These are phyloP conservation scores for Conringia planisiliqua DNA, from an alignment of 345 rosid species.

Conservation along the genomic window DNA sequence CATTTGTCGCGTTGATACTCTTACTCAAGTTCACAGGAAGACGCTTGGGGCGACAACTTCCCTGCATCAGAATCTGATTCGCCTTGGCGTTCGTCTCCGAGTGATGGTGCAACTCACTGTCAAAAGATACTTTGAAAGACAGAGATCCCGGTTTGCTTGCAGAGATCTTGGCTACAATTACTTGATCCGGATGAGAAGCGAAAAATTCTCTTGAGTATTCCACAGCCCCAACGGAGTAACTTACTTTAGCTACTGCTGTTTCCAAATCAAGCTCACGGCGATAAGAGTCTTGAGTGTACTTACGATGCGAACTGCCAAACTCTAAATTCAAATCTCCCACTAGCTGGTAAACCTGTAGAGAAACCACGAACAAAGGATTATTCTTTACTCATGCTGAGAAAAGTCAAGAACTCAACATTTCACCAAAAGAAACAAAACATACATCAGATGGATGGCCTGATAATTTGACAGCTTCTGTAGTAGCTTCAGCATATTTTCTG, in stretches of 20 bases:
- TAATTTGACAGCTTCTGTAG: conserved; percentile 58
- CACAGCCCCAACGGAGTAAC: conserved; percentile 57
- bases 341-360: conserved; percentile 68
- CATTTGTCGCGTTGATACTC: conserved; percentile 29
- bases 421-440: conserved; percentile 26
- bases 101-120: conserved; percentile 57
- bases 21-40: conserved; percentile 41
- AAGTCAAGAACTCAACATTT: background rate
- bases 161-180: conserved; percentile 59
- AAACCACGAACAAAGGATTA: conserved; percentile 4
- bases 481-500: conserved; percentile 64
- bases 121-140: conserved; percentile 62
- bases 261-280: conserved; percentile 90
- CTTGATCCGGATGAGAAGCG: conserved; percentile 71
- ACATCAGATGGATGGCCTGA: conserved; percentile 67
- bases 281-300: conserved; percentile 56
- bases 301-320: conserved; percentile 69
- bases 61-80: conserved; percentile 61
- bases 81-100: conserved; percentile 41
- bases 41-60: conserved; percentile 72
- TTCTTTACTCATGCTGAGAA: background rate
- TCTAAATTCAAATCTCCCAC: conserved; percentile 82
- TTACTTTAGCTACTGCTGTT: conserved; percentile 67
- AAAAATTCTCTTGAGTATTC: conserved; percentile 68
- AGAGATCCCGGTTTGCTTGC: conserved; percentile 59